phyloP scores from a whole-genome alignment of 1,139 yeast genomes.

The Candida sp. region DNA sequence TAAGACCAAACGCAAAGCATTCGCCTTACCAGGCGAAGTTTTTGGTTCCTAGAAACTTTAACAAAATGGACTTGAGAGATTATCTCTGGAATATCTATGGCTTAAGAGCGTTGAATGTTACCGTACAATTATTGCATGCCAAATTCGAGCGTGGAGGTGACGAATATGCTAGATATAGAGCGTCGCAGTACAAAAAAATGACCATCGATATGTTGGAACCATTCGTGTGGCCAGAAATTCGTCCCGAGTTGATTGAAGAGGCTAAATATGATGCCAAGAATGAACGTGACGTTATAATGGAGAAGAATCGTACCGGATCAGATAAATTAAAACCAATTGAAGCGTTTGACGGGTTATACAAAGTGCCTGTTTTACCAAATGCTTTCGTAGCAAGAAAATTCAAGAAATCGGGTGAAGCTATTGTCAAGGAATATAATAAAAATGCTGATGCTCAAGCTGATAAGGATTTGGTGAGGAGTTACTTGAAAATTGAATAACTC shows the following conservation, averaged over 20 bases:
- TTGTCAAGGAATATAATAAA: slow-evolving; percentile 25
- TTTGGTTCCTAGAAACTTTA: slow-evolving; percentile 86
- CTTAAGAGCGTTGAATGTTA: slow-evolving; percentile 79
- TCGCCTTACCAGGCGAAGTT: slow-evolving; percentile 96
- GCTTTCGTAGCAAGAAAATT: slow-evolving; percentile 62
- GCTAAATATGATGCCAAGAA: slow-evolving; percentile 20
- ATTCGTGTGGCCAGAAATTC: slow-evolving; percentile 85
- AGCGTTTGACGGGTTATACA: slow-evolving; percentile 76
- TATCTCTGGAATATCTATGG: slow-evolving; percentile 87
- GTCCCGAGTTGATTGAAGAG: slow-evolving; percentile 21
- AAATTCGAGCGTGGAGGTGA: slow-evolving; percentile 59
- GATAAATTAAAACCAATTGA: slow-evolving; percentile 65
- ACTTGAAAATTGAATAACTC: slow-evolving; percentile 10
- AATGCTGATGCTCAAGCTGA: slow-evolving; percentile 23
- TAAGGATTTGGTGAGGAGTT: slow-evolving; percentile 26
- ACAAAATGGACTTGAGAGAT: slow-evolving; percentile 88
- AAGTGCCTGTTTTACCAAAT: slow-evolving; percentile 67
- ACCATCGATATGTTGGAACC: slow-evolving; percentile 93
- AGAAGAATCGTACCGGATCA: slow-evolving; percentile 49
- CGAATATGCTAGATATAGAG: slow-evolving; percentile 70
- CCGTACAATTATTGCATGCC: slow-evolving; percentile 81
- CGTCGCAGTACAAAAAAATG: slow-evolving; percentile 88
- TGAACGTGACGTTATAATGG: slow-evolving; percentile 24
- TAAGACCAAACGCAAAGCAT: slow-evolving; percentile 90
- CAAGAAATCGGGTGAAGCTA: slow-evolving; percentile 39